Evolutionary conservation across 805 yeast species (phyloP), one percentile per base, ranked within the genome.

Genomic region (Nakazawaea wyomingensis): DNA sequence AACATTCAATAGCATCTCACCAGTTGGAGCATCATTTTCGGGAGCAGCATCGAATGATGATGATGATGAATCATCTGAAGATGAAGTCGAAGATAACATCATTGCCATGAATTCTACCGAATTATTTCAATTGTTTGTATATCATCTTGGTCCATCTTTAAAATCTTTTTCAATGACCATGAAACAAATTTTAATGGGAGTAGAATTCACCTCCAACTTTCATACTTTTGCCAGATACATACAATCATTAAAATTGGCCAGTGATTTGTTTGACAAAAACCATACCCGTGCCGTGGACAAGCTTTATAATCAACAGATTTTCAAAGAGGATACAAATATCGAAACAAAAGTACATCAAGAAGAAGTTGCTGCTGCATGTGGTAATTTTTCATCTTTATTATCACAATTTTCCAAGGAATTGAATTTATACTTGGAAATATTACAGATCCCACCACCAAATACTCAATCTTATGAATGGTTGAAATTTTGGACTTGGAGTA

Each of bases 281-380:
- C 82, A 87, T 43, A 61, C 63, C 1, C 65, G 64, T 38, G 78
- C 91, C 0, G 72, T 85, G 43, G 69, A 69, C 29, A 70, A 68
- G 48, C 59, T 85, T 13, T 85, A 86, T 52, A 61, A 68, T 2
- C 78, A 80, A 53, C 72, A 71, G 4, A 62, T 76, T 6, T 80
- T 80, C 56, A 62, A 64, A 45, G 11, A 46, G 54, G 69, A 53
- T 32, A 50, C 54, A 2, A 66, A 63, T 39, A 62, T 54, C 55
- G 58, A 60, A 20, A 59, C 69, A 32, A 74, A 69, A 47, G 69
- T 82, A 1, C 82, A 80, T 47, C 84, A 82, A 51, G 95, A 85
- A 60, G 89, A 84, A 50, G 83, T 85, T 3, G 85, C 90, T 1
- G 95, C 95, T 0, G 76, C 85, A 36, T 85, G 93, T 64, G 91